Evolutionary conservation across 2,329 filamentous ascomycete species (phyloP).

Genomic region (Penicillium hordei): DNA sequence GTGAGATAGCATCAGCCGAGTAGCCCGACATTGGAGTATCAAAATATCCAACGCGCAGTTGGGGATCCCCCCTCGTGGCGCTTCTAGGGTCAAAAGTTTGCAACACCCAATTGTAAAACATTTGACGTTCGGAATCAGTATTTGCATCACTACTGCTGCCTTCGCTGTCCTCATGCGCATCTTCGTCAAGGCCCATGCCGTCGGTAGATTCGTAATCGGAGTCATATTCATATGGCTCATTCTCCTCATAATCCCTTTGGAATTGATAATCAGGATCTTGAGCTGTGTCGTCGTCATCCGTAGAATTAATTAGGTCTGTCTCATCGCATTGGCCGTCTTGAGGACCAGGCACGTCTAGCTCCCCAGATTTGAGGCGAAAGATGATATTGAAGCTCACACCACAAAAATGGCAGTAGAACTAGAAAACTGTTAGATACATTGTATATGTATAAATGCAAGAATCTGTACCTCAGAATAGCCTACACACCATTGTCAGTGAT

Average conservation of each 20-base stretch:
- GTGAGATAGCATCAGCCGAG: constrained; percentile 10
- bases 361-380: constrained; percentile 9
- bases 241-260: background rate
- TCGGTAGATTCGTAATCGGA: constrained; percentile 8
- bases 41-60: background rate
- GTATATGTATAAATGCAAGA: background rate
- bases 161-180: background rate
- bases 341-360: constrained; percentile 5
- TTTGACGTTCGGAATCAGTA: background rate
- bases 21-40: constrained; percentile 5
- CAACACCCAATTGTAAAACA: constrained; percentile 3
- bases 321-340: background rate
- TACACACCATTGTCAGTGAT: background rate
- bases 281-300: background rate
- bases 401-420: constrained; percentile 22
- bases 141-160: background rate
- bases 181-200: background rate
- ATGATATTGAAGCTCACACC: constrained; percentile 22
- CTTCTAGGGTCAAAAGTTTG: background rate
- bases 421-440: background rate
- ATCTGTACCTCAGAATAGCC: constrained; percentile 1
- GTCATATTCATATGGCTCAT: constrained; percentile 9
- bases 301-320: background rate
- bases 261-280: constrained; percentile 4
- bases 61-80: background rate